Evolutionary conservation across 1,284 basidiomycete genomes (phyloP), one percentile per base, ranked within the genome.

Genomic region (Trichosporon sp.): DNA sequence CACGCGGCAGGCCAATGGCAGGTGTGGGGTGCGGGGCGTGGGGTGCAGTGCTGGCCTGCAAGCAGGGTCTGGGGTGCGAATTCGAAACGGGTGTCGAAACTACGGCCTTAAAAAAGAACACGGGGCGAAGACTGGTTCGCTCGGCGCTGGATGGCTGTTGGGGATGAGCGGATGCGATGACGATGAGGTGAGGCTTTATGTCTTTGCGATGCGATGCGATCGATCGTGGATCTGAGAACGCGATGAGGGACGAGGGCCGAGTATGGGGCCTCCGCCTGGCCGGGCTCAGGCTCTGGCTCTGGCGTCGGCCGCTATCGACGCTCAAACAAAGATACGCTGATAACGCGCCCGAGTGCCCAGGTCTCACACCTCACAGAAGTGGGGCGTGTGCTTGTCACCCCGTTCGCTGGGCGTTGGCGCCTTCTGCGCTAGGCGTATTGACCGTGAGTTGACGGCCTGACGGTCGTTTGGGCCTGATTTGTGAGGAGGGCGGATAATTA

Each of bases 281-380:
- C 38, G 18, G 18, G 7, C n/a, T n/a, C n/a, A n/a, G n/a, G n/a
- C n/a, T n/a, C 47, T 6, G 47, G 47, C 21, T 51, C 21, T 21
- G 47, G 47, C 47, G 23, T 18, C n/a, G 7, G 47, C 47, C 47
- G 47, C 47, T 51, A 51, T 51, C 56, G 18, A 32, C 56, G 29
- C 56, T n/a, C 27, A 31, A 31, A 32, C 56, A 60, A 7, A 60
- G 56, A 60, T 60, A 60, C 56, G 56, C 56, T 60, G 56, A 60
- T 60, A 60, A 60, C 56, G 18, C 27, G 27, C 56, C 29, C 21
- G 23, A 23, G 9, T 23, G 29, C 21, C 29, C 56, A 31, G 27
- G 56, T 29, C 15, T 31, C 27, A 31, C n/a, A n/a, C n/a, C n/a
- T n/a, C n/a, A 18, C 9, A 60, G 56, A 60, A 29, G 27, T 60